Percentiles rank a stretch among this genome's conserved stretches.
Evolutionary conservation across 1,284 basidiomycete species (phyloP).

Genomic region (Rhodotorula sp.): DNA sequence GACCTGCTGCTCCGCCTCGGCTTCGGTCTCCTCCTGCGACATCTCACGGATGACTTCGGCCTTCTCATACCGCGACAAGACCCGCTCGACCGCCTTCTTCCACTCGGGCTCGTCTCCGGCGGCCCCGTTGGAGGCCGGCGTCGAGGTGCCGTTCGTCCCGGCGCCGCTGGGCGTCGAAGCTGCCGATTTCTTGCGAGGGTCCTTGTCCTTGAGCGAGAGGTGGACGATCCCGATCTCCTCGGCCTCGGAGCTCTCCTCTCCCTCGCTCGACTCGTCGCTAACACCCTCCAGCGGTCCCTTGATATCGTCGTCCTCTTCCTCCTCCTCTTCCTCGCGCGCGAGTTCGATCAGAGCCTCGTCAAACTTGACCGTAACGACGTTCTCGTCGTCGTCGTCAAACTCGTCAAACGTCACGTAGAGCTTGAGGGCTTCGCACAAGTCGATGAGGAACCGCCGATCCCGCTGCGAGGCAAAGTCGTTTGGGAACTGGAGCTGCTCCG

Average conservation of each 20-base stretch:
- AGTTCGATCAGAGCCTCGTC: constrained; percentile 49
- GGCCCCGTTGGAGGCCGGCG: neutral
- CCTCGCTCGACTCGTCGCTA: constrained; percentile 36
- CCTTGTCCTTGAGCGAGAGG: constrained; percentile 47
- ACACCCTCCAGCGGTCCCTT: constrained; percentile 35
- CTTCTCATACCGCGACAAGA: constrained; percentile 82
- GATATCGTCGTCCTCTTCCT: constrained; percentile 33
- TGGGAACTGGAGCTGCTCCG: constrained; percentile 63
- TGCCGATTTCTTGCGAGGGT: constrained; percentile 10
- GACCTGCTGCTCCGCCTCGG: constrained; percentile 68
- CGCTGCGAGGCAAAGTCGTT: constrained; percentile 71
- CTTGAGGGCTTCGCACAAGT: constrained; percentile 71
- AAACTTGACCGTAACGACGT: constrained; percentile 54
- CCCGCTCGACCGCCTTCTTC: constrained; percentile 70
- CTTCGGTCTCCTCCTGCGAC: constrained; percentile 69
- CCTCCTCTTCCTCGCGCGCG: constrained; percentile 49
- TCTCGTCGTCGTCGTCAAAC: constrained; percentile 74
- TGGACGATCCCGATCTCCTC: constrained; percentile 44
- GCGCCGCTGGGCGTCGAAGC: neutral
- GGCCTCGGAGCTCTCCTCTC: constrained; percentile 43
- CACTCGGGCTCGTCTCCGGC: constrained; percentile 56
- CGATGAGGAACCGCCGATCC: constrained; percentile 73
- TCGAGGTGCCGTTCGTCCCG: constrained; percentile 34
- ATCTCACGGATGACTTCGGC: constrained; percentile 69
- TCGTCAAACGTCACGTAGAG: constrained; percentile 83